Evolutionary conservation across 73 alveolate species (phyloP).

Genomic region (Tetrahymena malaccensis): DNA sequence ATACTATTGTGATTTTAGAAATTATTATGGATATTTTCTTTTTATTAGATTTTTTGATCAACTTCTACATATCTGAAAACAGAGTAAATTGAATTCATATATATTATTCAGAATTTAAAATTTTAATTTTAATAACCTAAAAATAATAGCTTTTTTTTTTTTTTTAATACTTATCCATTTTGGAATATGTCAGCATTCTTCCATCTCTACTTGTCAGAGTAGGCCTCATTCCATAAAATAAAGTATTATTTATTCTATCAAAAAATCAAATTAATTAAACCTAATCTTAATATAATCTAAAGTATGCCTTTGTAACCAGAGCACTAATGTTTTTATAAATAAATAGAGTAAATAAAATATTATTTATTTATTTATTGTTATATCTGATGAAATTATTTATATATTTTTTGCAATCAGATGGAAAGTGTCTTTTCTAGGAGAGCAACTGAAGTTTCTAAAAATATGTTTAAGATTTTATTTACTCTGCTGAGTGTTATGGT

Average conservation of each 20-base stretch:
- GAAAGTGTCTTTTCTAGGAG: background rate
- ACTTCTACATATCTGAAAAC: background rate
- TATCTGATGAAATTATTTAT: background rate
- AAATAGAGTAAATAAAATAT: background rate
- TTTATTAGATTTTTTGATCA: background rate
- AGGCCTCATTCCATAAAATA: background rate
- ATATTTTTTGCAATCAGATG: background rate
- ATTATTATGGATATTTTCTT: background rate
- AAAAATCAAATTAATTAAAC: background rate
- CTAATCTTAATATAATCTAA: background rate
- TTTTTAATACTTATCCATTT: background rate
- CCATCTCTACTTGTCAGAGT: background rate
- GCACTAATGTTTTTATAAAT: background rate
- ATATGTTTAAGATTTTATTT: background rate
- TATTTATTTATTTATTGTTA: background rate
- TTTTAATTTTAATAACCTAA: background rate
- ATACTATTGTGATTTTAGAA: background rate
- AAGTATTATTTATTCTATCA: background rate
- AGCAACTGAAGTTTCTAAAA: background rate
- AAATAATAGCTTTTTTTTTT: background rate
- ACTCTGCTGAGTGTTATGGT: background rate
- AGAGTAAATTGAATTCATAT: background rate
- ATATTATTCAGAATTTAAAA: no score
- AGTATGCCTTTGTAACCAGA: background rate
- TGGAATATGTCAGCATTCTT: background rate